Evolutionary conservation across 306 rosid genomes (phyloP).

Genomic region (Acacia confusa): DNA sequence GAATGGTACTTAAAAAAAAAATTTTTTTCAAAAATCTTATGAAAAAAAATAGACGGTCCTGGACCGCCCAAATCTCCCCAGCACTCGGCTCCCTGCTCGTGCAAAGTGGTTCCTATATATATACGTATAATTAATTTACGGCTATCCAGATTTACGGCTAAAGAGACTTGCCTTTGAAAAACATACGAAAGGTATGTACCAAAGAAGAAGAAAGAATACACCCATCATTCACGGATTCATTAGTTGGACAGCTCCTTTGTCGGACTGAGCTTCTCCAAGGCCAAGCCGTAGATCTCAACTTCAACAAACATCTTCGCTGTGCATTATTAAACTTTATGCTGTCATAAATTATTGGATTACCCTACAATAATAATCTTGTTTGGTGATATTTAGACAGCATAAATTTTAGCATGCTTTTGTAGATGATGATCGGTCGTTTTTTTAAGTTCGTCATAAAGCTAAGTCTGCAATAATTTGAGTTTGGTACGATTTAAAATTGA

Average conservation of each 20-base stretch:
- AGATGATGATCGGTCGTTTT: neutral
- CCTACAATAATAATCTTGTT: neutral
- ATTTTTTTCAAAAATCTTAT: no score
- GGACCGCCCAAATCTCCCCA: no score
- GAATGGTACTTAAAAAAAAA: no score
- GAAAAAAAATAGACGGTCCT: no score
- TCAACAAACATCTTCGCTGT: neutral
- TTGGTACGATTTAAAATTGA: neutral
- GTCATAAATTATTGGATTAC: neutral
- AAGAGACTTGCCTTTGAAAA: conserved; percentile 19
- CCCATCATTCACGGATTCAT: no score
- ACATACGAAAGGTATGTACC: neutral
- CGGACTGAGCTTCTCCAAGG: neutral
- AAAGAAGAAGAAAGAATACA: no score
- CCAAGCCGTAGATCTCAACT: no score
- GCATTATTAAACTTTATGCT: neutral
- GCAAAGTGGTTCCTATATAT: no score
- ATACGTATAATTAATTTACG: neutral
- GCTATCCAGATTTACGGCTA: neutral
- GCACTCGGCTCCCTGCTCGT: no score
- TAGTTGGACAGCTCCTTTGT: neutral
- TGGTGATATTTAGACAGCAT: neutral
- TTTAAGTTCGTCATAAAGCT: neutral
- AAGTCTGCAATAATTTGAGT: neutral
- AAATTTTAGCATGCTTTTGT: neutral